Evolutionary conservation across 1,284 basidiomycete species (phyloP), one percentile per base, ranked within the genome.

Genomic region (Cystobasidium slooffiae): DNA sequence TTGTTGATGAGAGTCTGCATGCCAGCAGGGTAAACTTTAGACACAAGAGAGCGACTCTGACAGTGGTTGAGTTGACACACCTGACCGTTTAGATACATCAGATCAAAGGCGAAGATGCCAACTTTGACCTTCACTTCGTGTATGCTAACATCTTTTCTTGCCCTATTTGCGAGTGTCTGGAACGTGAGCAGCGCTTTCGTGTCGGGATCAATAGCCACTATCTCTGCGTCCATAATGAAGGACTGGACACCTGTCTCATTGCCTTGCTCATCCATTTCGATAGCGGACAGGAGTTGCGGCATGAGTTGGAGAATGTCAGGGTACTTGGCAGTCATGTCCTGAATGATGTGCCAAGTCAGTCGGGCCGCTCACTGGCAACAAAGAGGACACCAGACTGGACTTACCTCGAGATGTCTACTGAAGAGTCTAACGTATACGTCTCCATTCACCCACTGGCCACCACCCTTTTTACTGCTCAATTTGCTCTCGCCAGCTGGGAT

Each of bases 351-450:
- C 76, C 68, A 76, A 72, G 73, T 67, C 66, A 70, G 55, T 56
- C 31, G 5, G 31, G 31, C 31, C 5, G 31, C 5, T 5, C 2
- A 31, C 31, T 31, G 31, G 5, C 31, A 31, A 31, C 31, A 31
- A 31, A 31, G 5, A 31, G 31, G 31, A 2, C 5, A 2, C 31
- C 31, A 5, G 31, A 31, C 1, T 31, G 31, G 2, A 31, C 24
- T 94, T 79, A 94, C 90, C 83, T 96, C 94, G 37, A 97, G 84
- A 84, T 96, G 93, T 43, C 93, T 87, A 72, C 91, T 92, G 83
- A 97, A 97, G 56, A 96, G 85, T 65, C 88, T 87, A 47, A 94
- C 87, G 75, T 83, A 85, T 24, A 86, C 80, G 76, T 80, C 73
- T 18, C 65, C 66, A 41, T 66, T n/a, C 69, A 78, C 79, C 81